phyloP scores from a whole-genome alignment of 345 rosid species.

The Hibiscus syriacus region DNA sequence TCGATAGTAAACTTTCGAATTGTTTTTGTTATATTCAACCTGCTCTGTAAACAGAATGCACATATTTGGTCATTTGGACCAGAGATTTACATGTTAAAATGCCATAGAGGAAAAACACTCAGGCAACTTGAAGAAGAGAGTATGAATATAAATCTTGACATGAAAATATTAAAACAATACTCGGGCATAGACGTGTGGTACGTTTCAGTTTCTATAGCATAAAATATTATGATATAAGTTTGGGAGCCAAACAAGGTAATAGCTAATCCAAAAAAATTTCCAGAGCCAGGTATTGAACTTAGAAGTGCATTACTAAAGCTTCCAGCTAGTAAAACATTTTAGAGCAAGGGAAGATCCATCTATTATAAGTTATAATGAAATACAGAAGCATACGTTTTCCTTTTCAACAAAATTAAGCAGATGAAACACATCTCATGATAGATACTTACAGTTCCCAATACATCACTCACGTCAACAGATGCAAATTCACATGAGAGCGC shows the following conservation, averaged over 20 bases:
- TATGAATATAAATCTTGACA: not conserved
- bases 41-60: constrained; percentile 63
- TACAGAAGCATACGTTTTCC: no score
- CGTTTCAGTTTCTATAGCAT: no score
- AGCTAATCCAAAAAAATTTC: no score
- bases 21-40: constrained; percentile 94
- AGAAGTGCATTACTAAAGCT: no score
- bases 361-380: no score
- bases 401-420: constrained; percentile 4
- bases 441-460: constrained; percentile 95
- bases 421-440: constrained; percentile 8
- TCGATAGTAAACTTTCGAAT: constrained; percentile 86
- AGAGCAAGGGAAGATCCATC: no score
- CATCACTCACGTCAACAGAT: constrained; percentile 84
- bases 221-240: no score
- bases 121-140: no score
- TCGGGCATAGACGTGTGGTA: no score
- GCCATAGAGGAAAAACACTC: not conserved
- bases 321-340: no score
- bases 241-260: no score
- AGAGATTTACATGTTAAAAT: not conserved
- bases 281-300: no score
- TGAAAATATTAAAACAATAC: not conserved
- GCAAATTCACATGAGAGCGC: constrained; percentile 97
- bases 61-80: not conserved